Base-by-base conservation (phyloP, 495 filamentous ascomycete species). In the Jackrogersella minutella region DNA sequence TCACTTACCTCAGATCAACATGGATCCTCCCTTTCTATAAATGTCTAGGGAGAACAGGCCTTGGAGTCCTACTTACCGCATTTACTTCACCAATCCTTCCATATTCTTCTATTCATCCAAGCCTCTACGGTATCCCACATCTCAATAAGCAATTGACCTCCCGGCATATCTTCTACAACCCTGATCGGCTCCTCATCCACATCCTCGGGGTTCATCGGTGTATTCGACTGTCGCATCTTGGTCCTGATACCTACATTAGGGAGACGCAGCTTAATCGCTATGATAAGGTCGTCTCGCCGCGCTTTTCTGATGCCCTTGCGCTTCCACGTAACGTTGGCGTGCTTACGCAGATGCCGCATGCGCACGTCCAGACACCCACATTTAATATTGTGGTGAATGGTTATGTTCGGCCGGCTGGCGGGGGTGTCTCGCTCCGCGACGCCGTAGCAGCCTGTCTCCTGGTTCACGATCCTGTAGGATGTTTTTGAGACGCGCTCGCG, bases 11-110 rank as follows among this genome's bases (percentile, higher is more conserved):
- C n/a, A n/a, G n/a, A n/a, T n/a, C n/a, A n/a, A n/a, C n/a, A n/a
- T n/a, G n/a, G n/a, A n/a, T n/a, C n/a, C n/a, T n/a, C n/a, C n/a
- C n/a, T n/a, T n/a, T n/a, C n/a, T n/a, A n/a, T n/a, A n/a, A n/a
- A n/a, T n/a, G n/a, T n/a, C n/a, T n/a, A n/a, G n/a, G n/a, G n/a
- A n/a, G n/a, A n/a, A n/a, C n/a, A n/a, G n/a, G n/a, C n/a, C n/a
- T n/a, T n/a, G n/a, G n/a, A n/a, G n/a, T n/a, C n/a, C 1, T 39
- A 22, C 9, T 4, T 31, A 41, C 49, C 14, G 6, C 2, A 36
- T 37, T 1, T 9, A 13, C 31, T n/a, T 66, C 41, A 72, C 70
- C 70, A 72, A 34, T 72, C 70, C 21, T 57, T 66, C 70, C 70
- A 72, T 58, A 72, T 72, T 2, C 11, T 58, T 17, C 70, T 56